These are phyloP conservation scores for Cyclotella atomus DNA, from an alignment of 108 stramenopile species.

Conservation along the genomic window DNA sequence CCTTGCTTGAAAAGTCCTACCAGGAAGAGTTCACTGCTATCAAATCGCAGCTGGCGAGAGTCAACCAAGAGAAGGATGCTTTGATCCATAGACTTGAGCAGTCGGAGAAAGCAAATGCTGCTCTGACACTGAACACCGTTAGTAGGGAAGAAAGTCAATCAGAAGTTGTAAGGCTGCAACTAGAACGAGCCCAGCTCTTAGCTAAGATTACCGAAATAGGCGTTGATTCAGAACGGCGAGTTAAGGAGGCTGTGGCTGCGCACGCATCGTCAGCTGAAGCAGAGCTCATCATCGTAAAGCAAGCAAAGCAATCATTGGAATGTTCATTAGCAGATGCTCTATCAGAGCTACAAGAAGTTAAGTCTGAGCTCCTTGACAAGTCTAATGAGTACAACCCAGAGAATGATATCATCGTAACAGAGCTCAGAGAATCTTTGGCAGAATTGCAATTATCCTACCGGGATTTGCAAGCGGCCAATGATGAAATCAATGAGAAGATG, in stretches of 20 bases:
- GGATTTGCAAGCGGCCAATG: constrained; percentile 25
- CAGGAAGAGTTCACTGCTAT: constrained; percentile 61
- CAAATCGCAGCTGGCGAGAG: constrained; percentile 66
- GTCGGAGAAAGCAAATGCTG: constrained; percentile 70
- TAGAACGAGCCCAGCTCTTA: constrained; percentile 80
- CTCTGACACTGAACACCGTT: constrained; percentile 45
- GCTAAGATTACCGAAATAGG: constrained; percentile 66
- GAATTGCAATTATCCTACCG: constrained; percentile 21
- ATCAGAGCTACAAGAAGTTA: constrained; percentile 55
- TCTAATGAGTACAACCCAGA: constrained; percentile 3
- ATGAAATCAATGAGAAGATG: constrained; percentile 39
- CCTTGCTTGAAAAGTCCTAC: constrained; percentile 53
- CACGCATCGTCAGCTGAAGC: constrained; percentile 66
- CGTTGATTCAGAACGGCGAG: constrained; percentile 60
- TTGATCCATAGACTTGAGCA: constrained; percentile 69
- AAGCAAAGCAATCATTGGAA: constrained; percentile 64
- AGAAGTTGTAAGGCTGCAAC: constrained; percentile 63
- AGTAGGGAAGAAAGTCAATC: constrained; percentile 42
- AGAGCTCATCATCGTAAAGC: constrained; percentile 76
- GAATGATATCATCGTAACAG: constrained; percentile 7
- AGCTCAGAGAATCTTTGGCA: constrained; percentile 27
- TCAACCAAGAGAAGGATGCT: constrained; percentile 71
- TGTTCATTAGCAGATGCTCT: constrained; percentile 45
- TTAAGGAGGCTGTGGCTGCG: constrained; percentile 74
- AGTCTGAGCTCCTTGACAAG: constrained; percentile 1